Evolutionary conservation across 331 rosid genomes (phyloP), one percentile per base, ranked within the genome.

Genomic region (Malus hybrid): DNA sequence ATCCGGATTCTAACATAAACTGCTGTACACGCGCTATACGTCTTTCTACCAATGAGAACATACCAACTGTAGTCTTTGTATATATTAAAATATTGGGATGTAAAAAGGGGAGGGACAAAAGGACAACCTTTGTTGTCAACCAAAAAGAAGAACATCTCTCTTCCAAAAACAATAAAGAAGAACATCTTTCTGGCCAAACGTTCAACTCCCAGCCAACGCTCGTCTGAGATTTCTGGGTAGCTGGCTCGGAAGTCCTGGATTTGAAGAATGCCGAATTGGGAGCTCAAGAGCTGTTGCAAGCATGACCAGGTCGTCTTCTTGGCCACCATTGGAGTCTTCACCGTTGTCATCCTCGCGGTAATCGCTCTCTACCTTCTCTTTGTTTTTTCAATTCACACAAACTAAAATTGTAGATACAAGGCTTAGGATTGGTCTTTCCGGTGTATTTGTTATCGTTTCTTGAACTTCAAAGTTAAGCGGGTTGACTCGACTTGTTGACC

Each of bases 301-400:
- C 91, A 56, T 29, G 95, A 93, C 20, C 98, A 93, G 84, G 90
- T 86, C 70, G 75, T 85, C n/a, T 93, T 93, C 89, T 64, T 93
- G 10, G 79, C 76, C 20, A 85, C 87, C 20, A 79, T 90, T 79
- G 90, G 83, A 68, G 93, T 85, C 77, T 93, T 77, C 83, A 90
- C 97, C 42, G 90, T 93, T 68, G 87, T 88, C 1, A 93, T 93
- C 77, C 90, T 93, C 27, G 75, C 81, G 86, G 98, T 91, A 87
- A 18, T 71, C 36, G 19, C 39, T 70, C 20, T 10, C 29, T 39
- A 2, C 46, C 2, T 9, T 39, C 46, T 39, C 46, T 24, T 5
- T 28, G 46, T 13, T 10, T 62, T 39, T 82, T 12, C 1, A 9
- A 54, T 33, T 46, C 27, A 32, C 34, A n/a, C 5, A 60, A 39